phyloP scores from a whole-genome alignment of 2,329 filamentous ascomycete species.

The Hymenoscyphus occultus region DNA sequence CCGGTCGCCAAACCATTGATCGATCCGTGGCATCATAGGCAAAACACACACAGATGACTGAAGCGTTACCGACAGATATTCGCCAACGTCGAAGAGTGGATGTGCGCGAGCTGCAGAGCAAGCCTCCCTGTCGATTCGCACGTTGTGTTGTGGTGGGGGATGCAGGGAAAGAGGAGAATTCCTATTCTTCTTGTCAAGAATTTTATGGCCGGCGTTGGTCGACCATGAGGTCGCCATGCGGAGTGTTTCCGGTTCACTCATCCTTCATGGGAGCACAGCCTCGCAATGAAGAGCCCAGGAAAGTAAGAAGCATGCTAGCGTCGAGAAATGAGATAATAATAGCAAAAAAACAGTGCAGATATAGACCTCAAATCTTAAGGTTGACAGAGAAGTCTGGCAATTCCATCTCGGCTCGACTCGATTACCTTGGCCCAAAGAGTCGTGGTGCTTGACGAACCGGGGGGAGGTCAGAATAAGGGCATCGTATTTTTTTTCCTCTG shows the following conservation, averaged over 20 bases:
- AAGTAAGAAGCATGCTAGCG: not conserved
- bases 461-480: not conserved
- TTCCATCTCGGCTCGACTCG: not conserved
- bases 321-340: not conserved
- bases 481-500: not conserved
- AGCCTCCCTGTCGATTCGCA: slow-evolving; percentile 2
- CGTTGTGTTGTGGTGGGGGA: slow-evolving; percentile 1
- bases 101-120: not conserved
- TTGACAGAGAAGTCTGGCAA: not conserved
- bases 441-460: not conserved
- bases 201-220: not conserved
- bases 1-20: not conserved
- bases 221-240: not conserved
- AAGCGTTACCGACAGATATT: not conserved
- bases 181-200: not conserved
- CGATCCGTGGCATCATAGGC: not conserved
- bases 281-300: not conserved
- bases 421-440: not conserved
- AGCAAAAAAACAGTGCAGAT: not conserved
- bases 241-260: not conserved
- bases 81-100: not conserved
- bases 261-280: slow-evolving; percentile 1
- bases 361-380: not conserved
- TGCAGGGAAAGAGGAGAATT: not conserved
- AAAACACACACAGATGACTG: not conserved